phyloP scores from a whole-genome alignment of 2,329 filamentous ascomycete genomes.

The Gaeumannomyces sp. region DNA sequence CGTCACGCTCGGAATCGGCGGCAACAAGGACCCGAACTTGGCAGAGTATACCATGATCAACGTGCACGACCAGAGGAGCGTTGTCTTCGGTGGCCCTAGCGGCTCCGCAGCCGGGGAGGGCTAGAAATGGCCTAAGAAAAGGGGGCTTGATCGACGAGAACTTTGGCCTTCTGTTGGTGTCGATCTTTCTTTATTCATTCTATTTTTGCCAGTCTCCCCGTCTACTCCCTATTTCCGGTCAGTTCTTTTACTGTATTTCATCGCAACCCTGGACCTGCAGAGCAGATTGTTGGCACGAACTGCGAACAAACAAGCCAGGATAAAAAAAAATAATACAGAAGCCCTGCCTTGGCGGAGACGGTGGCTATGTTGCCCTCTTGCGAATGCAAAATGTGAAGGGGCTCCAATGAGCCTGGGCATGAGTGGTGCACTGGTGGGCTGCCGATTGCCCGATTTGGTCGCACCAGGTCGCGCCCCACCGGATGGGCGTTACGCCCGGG shows the following conservation, averaged over 20 bases:
- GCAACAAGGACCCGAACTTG: conserved; percentile 14
- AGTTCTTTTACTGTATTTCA: no score
- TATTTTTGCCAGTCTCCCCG: neutral
- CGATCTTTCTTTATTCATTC: neutral
- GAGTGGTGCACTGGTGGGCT: neutral
- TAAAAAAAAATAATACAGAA: neutral
- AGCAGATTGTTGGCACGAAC: no score
- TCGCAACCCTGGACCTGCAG: no score
- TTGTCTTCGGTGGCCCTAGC: conserved; percentile 7
- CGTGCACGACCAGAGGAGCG: conserved; percentile 15
- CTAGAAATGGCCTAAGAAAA: neutral
- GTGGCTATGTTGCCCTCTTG: no score
- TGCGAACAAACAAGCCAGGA: no score
- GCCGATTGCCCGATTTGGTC: neutral
- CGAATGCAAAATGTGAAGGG: neutral
- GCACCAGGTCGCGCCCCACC: no score
- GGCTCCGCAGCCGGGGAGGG: no score
- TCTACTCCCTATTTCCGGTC: no score
- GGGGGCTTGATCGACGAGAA: no score
- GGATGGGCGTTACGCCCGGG: no score
- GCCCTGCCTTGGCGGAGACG: no score
- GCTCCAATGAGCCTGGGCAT: neutral
- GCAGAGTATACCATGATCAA: conserved; percentile 21
- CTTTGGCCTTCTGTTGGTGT: neutral
- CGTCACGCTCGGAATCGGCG: conserved; percentile 14